Evolutionary conservation across 2,329 filamentous ascomycete genomes (phyloP).

Genomic region (Sporothrix brasiliensis): DNA sequence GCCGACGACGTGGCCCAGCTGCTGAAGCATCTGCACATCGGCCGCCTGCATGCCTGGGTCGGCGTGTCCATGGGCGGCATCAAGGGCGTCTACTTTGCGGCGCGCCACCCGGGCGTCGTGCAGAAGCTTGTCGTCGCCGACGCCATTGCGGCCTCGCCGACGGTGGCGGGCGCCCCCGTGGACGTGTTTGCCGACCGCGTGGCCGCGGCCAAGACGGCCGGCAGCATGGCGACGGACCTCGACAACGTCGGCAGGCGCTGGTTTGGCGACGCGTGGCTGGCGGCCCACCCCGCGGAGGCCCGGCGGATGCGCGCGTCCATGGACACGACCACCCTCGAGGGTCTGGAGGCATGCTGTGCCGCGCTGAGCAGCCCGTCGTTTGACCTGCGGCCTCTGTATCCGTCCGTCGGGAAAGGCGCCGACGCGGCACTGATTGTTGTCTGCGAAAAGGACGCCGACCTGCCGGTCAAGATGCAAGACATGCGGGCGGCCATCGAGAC

Average conservation of each 20-base stretch:
- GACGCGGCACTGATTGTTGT: conserved; percentile 46
- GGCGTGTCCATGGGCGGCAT: conserved; percentile 53
- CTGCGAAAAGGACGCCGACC: conserved; percentile 49
- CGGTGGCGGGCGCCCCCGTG: conserved; percentile 41
- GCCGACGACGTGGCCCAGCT: conserved; percentile 43
- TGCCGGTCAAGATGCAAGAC: conserved; percentile 46
- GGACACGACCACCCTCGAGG: conserved; percentile 46
- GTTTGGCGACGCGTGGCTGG: conserved; percentile 48
- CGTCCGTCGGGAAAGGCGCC: conserved; percentile 43
- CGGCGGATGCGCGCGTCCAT: conserved; percentile 44
- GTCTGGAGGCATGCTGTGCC: conserved; percentile 48
- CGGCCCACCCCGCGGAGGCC: conserved; percentile 44
- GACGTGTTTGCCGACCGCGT: conserved; percentile 47
- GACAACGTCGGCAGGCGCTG: conserved; percentile 47
- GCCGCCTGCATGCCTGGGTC: conserved; percentile 47
- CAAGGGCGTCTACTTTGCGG: conserved; percentile 46
- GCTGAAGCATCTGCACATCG: conserved; percentile 42
- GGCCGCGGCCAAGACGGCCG: conserved; percentile 42
- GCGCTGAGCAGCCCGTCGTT: conserved; percentile 46
- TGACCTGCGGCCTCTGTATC: conserved; percentile 45
- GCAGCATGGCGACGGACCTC: conserved; percentile 42
- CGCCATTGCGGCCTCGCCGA: conserved; percentile 47
- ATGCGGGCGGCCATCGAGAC: conserved; percentile 45
- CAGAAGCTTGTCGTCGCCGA: conserved; percentile 47
- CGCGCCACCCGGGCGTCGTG: conserved; percentile 46